A percentile compares a stretch with the other conserved stretches of the same genome.
Evolutionary conservation across 176 grass and related monocot genomes (phyloP).

Genomic region (Thinopyrum elongatum): DNA sequence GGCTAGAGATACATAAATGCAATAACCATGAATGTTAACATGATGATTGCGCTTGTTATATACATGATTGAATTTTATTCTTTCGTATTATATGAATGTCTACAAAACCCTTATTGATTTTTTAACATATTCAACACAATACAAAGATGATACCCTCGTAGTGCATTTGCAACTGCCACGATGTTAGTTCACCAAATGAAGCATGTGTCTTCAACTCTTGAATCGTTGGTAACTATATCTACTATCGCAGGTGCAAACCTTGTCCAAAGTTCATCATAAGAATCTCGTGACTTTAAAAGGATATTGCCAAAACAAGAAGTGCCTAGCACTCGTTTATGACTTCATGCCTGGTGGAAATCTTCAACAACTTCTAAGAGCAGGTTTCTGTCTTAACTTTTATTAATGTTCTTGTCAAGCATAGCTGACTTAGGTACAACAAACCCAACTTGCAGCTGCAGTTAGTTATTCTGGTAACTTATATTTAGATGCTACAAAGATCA

Average conservation of each 20-base stretch:
- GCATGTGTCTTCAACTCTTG: neutral
- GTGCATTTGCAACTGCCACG: neutral
- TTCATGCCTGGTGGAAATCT: too few relatives aligned
- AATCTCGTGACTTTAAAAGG: slow-evolving; percentile 34
- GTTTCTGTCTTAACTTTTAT: neutral
- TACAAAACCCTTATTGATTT: too few relatives aligned
- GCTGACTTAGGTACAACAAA: neutral
- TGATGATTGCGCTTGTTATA: neutral
- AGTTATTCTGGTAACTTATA: neutral
- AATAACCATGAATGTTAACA: neutral
- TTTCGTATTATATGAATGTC: neutral
- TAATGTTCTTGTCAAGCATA: neutral
- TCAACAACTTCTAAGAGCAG: too few relatives aligned
- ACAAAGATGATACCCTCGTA: neutral
- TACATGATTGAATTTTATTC: neutral
- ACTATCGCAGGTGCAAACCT: slow-evolving; percentile 18
- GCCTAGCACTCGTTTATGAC: too few relatives aligned
- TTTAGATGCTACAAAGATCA: too few relatives aligned
- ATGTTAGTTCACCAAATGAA: neutral
- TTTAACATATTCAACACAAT: neutral
- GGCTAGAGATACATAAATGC: neutral
- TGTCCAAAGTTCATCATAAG: slow-evolving; percentile 41
- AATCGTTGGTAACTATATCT: neutral
- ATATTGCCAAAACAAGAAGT: too few relatives aligned
- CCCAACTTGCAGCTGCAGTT: neutral